A percentile compares a stretch with the other conserved stretches of the same genome.
These are phyloP conservation scores for Trichosporon coremiiforme DNA, from an alignment of 1,284 basidiomycete genomes.

Conservation along the genomic window DNA sequence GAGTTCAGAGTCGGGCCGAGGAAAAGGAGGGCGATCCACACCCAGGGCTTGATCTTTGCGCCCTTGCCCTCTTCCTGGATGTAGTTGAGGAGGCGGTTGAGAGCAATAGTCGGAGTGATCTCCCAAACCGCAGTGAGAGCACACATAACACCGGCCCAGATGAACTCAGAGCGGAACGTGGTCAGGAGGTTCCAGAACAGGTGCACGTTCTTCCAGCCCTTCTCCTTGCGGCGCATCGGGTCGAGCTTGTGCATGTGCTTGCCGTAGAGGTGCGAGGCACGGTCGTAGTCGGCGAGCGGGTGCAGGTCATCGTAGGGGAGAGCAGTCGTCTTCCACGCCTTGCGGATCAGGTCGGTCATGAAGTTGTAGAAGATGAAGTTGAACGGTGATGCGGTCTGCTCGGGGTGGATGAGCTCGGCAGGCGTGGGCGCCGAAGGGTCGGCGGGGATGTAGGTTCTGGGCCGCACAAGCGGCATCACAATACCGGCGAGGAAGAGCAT, in stretches of 20 bases:
- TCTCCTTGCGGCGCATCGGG: conserved; percentile 46
- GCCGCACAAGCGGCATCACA: conserved; percentile 60
- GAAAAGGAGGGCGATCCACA: conserved; percentile 68
- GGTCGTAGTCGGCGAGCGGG: conserved; percentile 65
- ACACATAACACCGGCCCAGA: conserved; percentile 43
- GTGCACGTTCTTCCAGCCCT: conserved; percentile 43
- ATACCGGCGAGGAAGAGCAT: conserved; percentile 57
- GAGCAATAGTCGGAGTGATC: conserved; percentile 60
- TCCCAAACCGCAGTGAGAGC: conserved; percentile 44
- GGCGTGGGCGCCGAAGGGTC: conserved; percentile 54
- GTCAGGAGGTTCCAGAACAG: conserved; percentile 40
- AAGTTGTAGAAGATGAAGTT: conserved; percentile 65
- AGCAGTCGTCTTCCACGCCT: conserved; percentile 49
- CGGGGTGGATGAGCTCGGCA: conserved; percentile 61
- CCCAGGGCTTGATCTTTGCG: conserved; percentile 59
- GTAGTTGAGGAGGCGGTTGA: conserved; percentile 61
- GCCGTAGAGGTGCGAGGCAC: conserved; percentile 56
- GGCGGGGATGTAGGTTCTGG: conserved; percentile 59
- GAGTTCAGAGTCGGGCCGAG: conserved; percentile 58
- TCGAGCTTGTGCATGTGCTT: conserved; percentile 52
- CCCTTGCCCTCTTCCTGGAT: conserved; percentile 58
- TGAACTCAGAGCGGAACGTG: conserved; percentile 42
- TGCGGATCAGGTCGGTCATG: conserved; percentile 62
- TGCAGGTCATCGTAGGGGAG: conserved; percentile 58
- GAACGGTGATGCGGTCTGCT: conserved; percentile 67